Conservation (phyloP, 495 filamentous ascomycete genomes). For the Trichoderma parareesei region DNA sequence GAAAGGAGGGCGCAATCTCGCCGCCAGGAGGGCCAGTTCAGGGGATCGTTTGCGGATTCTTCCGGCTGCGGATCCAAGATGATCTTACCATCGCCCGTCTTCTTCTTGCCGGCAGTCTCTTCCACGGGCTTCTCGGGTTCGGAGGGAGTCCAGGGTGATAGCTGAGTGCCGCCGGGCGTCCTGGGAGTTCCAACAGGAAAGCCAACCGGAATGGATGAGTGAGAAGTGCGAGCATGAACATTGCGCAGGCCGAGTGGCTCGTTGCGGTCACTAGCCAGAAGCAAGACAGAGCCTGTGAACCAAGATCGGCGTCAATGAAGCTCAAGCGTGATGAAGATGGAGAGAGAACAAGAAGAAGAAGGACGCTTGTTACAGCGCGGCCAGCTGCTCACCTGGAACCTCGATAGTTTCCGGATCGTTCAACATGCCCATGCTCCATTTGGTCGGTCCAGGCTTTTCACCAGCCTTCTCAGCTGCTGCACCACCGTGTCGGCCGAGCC, state of each 20-base stretch:
- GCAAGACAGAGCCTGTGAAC: constrained; percentile 63
- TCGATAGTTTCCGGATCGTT: constrained; percentile 79
- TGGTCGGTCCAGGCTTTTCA: constrained; percentile 18
- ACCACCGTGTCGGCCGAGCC: neutral
- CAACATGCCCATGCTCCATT: constrained; percentile 76
- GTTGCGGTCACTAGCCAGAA: constrained; percentile 68
- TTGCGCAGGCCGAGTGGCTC: constrained; percentile 74
- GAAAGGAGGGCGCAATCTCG: constrained; percentile 75
- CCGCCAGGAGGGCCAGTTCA: constrained; percentile 86
- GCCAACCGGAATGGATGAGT: constrained; percentile 63
- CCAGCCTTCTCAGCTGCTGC: neutral
- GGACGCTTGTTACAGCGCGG: neutral
- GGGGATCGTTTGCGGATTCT: constrained; percentile 79
- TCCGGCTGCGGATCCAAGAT: constrained; percentile 91
- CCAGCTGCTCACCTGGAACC: constrained; percentile 65
- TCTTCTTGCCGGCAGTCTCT: constrained; percentile 48
- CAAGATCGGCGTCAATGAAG: neutral
- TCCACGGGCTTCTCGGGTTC: constrained; percentile 22
- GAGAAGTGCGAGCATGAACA: constrained; percentile 64
- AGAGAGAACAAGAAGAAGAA: neutral
- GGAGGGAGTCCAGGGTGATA: constrained; percentile 7
- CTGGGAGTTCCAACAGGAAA: constrained; percentile 25
- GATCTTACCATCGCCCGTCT: constrained; percentile 72
- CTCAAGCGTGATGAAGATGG: no score
- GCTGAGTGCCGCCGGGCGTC: constrained; percentile 19